Base-by-base conservation (phyloP, 2,329 filamentous ascomycete species). In the Zymoseptoria brevis region DNA sequence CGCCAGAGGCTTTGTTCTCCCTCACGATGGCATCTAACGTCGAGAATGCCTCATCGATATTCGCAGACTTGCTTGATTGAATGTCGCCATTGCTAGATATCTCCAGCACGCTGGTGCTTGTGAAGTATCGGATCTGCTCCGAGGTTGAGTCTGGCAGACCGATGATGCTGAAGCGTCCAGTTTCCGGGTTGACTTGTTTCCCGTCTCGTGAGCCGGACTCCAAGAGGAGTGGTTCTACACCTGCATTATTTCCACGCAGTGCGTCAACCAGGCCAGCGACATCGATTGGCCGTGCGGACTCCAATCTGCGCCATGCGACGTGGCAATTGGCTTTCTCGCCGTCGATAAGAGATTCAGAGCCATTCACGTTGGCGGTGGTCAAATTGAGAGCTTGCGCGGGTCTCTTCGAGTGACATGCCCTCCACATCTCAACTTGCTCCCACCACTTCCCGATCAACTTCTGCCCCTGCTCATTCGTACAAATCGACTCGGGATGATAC, bases 401-500 rank as follows among this genome's bases (percentile, higher is more conserved):
- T 41, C 35, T 41, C 6, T 41, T 5, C 6, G 35, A 13, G 4
- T 13, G 50, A 19, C 53, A 50, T 24, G 51, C 26, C 41, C 64
- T 65, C 67, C 65, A 68, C 8, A 54, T 53, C 54, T 57, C 74
- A 0, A 86, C 85, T 68, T 84, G 79, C 4, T 73, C 70, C 80
- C 91, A 94, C 90, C 91, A 96, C 68, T 89, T 90, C 55, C 74
- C 74, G 41, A 96, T 78, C 24, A 96, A 78, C 13, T 77, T 75
- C 19, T 80, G 82, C 1, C 88, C 86, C 60, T 82, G 81, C 3
- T 79, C 75, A 48, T 89, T 88, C 3, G 91, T 95, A 72, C 90
- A 96, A 13, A 90, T 83, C 0, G 90, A 96, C 73, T 96, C 91
- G 0, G 91, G 91, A 69, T 96, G 91, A 67, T 94, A 96, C 70